Base-by-base conservation (phyloP, 495 filamentous ascomycete genomes). In the Astrothelium subdiscretum region DNA sequence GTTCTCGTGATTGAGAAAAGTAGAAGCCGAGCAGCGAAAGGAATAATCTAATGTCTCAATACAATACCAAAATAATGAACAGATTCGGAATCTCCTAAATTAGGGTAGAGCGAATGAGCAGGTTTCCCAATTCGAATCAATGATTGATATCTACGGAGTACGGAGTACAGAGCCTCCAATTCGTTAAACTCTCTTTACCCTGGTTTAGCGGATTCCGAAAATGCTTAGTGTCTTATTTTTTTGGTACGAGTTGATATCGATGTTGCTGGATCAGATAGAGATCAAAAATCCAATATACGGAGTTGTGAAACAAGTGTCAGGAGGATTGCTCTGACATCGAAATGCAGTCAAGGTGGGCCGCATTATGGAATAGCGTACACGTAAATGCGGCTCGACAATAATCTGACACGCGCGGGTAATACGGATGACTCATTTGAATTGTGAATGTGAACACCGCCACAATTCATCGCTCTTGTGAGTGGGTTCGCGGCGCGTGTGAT, bases 1-100 rank as follows among this genome's bases (percentile, higher is more conserved):
- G 31, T 70, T 70, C 42, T 66, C 66, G 6, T 70, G 60, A 67
- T 10, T 15, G 5, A 20, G 22, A 29, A 54, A 8, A 10, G 4
- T 54, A 2, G 5, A 15, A 6, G 15, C n/a, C 6, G n/a, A 3
- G 42, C 29, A 8, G 10, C 5, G 20, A 24, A 15, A 26, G 10
- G 29, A n/a, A 54, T 54, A 54, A 54, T 54, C 48, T 54, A 54
- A 54, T 54, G 48, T 54, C 10, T 54, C 48, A 26, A 54, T 54
- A 3, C 3, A 48, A 6, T n/a, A 10, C 6, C 4, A 13, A 38
- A 13, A 38, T 38, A 13, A 38, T 38, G n/a, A n/a, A n/a, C n/a
- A n/a, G n/a, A n/a, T n/a, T 38, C 13, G 13, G 13, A 38, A 38
- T 38, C 6, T 38, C 32, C 32, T 38, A 38, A 5, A 38, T 38